These are phyloP conservation scores for Colletotrichum tofieldiae DNA, from an alignment of 2,329 filamentous ascomycete species.

Conservation along the genomic window DNA sequence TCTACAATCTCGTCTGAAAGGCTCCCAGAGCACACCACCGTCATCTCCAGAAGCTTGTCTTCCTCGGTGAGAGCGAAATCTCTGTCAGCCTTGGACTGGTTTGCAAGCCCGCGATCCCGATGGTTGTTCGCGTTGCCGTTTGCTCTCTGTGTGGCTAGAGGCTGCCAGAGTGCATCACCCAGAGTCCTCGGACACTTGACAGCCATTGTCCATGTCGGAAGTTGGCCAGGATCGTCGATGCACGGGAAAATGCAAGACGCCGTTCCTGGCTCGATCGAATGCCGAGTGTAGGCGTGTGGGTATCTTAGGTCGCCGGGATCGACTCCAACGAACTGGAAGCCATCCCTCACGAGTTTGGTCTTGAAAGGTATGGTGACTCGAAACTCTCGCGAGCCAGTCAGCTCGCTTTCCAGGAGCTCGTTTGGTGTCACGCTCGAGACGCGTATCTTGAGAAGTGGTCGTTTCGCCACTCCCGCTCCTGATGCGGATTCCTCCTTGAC, in stretches of 20 bases:
- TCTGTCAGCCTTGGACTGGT: constrained; percentile 58
- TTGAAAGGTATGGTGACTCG: constrained; percentile 81
- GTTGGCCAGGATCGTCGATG: constrained; percentile 85
- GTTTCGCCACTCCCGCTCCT: constrained; percentile 41
- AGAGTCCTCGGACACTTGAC: constrained; percentile 90
- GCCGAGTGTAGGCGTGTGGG: constrained; percentile 92
- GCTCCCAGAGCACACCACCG: constrained; percentile 91
- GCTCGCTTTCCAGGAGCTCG: constrained; percentile 49
- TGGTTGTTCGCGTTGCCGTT: constrained; percentile 51
- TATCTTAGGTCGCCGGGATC: constrained; percentile 85
- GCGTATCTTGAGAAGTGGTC: constrained; percentile 61
- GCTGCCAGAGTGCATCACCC: constrained; percentile 78
- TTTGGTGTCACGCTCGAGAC: constrained; percentile 55
- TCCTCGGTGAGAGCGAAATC: constrained; percentile 74
- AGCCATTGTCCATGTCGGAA: constrained; percentile 90
- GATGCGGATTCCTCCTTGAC: constrained; percentile 23
- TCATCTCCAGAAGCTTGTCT: constrained; percentile 90
- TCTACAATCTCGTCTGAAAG: constrained; percentile 87
- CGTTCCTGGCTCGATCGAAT: constrained; percentile 82
- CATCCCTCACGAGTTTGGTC: constrained; percentile 84
- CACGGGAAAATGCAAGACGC: constrained; percentile 94
- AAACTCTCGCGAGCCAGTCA: constrained; percentile 69
- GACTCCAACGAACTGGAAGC: constrained; percentile 91
- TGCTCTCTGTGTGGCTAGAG: constrained; percentile 55
- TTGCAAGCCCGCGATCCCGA: constrained; percentile 53